Evolutionary conservation across 2,329 filamentous ascomycete genomes (phyloP), one percentile per base, ranked within the genome.

Genomic region (Trichoderma cornu-damae): DNA sequence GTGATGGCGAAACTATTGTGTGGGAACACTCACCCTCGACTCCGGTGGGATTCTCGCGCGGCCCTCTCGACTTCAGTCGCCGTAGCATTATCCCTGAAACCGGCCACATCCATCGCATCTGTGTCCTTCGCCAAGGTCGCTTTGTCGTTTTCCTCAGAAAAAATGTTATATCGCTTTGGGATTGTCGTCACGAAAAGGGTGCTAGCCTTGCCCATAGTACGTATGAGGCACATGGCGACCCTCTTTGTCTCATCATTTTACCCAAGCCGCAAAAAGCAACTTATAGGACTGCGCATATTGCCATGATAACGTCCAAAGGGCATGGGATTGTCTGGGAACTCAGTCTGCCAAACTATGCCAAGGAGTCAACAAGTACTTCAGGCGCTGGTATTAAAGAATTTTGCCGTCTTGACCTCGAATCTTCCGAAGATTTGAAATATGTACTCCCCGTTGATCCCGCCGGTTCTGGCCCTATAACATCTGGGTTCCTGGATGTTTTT

Each of bases 391-490:
- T 94, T 32, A 70, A 73, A 12, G 81, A 91, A 62, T 90, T 90
- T 61, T 90, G 84, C 66, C 80, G 73, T 1, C 94, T 96, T 67
- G 77, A 85, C 54, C 76, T 95, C 2, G 80, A 84, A 0, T 76
- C 76, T 16, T 73, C 75, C 0, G 79, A 83, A n/a, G 79, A 81
- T 49, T 69, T 87, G 43, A 79, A 82, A 12, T 85, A 85, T 61
- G 79, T 96, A 16, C 75, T 96, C 8, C 89, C 91, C 0, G 90
- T 96, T 46, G 92, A 96, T 66, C 90, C 91, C 50, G 91, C 90
- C 1, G 92, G 91, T 1, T 85, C 87, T 9, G 77, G 81, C 37
- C 82, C 86, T 1, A 79, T 86, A 3, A 82, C 85, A 9, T 89
- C 89, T 3, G 89, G 87, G 0, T 95, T 91, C 61, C 79, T 96